Percentiles rank a stretch among this genome's conserved stretches.
Conservation (phyloP, 371 early-diverging fungal species). For the Smittium culicis region DNA sequence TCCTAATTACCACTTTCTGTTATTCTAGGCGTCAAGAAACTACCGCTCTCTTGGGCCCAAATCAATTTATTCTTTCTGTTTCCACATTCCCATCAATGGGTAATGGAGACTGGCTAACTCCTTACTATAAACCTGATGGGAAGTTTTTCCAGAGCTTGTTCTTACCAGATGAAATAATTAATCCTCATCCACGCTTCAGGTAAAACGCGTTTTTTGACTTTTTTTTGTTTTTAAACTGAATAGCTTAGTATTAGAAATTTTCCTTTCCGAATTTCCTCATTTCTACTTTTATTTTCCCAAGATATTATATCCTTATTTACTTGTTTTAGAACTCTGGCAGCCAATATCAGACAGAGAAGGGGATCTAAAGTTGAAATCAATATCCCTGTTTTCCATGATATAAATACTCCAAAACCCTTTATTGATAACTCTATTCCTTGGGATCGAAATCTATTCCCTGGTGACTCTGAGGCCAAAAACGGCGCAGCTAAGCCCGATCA, state of each 20-base stretch:
- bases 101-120: conserved; percentile 55
- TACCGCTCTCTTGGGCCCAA: conserved; percentile 40
- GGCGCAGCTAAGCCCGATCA: conserved; percentile 81
- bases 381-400: conserved; percentile 34
- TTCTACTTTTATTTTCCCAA: too few relatives aligned
- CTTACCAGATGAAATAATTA: conserved; percentile 87
- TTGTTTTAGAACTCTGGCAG: conserved; percentile 75
- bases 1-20: not conserved
- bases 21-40: conserved; percentile 54
- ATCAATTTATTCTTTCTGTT: conserved; percentile 65
- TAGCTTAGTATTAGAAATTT: too few relatives aligned
- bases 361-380: conserved; percentile 71
- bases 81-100: conserved; percentile 88
- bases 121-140: conserved; percentile 53
- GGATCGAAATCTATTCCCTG: conserved; percentile 27
- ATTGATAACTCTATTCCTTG: conserved; percentile 71
- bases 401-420: conserved; percentile 78
- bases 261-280: too few relatives aligned
- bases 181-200: conserved; percentile 88
- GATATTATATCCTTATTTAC: too few relatives aligned
- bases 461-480: conserved; percentile 33
- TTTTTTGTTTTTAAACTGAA: not conserved
- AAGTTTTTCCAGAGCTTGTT: conserved; percentile 66
- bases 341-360: conserved; percentile 86
- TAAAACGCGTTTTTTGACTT: conserved; percentile 33